Conservation (phyloP, 2,329 filamentous ascomycete species). For the Akanthomyces lecanii region DNA sequence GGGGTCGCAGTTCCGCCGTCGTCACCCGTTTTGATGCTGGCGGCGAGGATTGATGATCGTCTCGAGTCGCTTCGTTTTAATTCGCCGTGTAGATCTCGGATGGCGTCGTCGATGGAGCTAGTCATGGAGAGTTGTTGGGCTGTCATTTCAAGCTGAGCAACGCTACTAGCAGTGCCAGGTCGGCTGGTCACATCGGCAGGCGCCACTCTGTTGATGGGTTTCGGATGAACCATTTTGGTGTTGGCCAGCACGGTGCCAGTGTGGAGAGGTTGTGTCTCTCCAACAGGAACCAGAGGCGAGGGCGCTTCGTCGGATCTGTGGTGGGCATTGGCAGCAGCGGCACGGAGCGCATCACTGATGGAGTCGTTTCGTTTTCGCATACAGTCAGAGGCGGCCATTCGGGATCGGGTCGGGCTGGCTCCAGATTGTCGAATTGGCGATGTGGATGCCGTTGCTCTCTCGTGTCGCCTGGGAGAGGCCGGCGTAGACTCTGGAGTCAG, state of each 20-base stretch:
- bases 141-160: slow-evolving; percentile 69
- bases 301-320: not conserved
- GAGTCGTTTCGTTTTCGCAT: slow-evolving; percentile 12
- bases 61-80: slow-evolving; percentile 66
- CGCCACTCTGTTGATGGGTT: slow-evolving; percentile 44
- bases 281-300: slow-evolving; percentile 9
- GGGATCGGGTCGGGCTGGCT: slow-evolving; percentile 1
- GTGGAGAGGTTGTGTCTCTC: slow-evolving; percentile 26
- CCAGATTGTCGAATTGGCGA: slow-evolving; percentile 4
- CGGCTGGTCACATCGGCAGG: slow-evolving; percentile 55
- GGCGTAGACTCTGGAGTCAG: slow-evolving; percentile 16
- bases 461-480: not conserved
- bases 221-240: slow-evolving; percentile 37
- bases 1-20: slow-evolving; percentile 22
- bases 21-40: slow-evolving; percentile 34
- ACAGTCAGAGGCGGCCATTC: not conserved
- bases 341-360: not conserved
- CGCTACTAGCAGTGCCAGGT: slow-evolving; percentile 62
- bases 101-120: slow-evolving; percentile 74
- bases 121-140: slow-evolving; percentile 70
- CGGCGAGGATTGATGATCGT: slow-evolving; percentile 57
- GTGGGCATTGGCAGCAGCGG: slow-evolving; percentile 3
- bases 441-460: not conserved
- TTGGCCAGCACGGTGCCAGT: slow-evolving; percentile 41
- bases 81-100: slow-evolving; percentile 67